Base-by-base conservation (phyloP, 1,139 yeast genomes). In the Pichia sp. region DNA sequence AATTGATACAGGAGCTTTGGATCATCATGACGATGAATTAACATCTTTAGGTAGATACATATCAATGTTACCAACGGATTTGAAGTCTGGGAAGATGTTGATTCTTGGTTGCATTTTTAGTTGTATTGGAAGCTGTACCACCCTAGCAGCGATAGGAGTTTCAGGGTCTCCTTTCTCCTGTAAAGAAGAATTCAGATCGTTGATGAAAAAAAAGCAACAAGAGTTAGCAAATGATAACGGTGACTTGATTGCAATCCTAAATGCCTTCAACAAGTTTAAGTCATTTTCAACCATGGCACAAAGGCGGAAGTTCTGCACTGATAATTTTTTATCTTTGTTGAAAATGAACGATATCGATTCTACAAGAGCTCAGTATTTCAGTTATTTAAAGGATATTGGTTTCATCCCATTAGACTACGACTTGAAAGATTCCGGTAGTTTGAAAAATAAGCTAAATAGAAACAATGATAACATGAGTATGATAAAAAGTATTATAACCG, bases 1-100 rank as follows among this genome's bases (percentile, higher is more conserved):
- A 47, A 67, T 66, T 12, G 80, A 82, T 36, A 72, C 84, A 38
- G 97, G 97, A 0, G 88, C 95, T 2, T 59, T 89, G 37, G 66
- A 65, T 10, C 15, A 19, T 12, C 26, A 25, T 18, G 62, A 65
- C 20, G 83, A 74, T 36, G 66, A 66, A 2, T 65, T 91, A 35
- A 82, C 97, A 0, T 74, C 83, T 40, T 64, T 91, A 33, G 98
- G 98, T n/a, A 72, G 69, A 42, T 88, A 82, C 54, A 67, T 89
- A 34, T 82, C 96, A 0, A 67, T 79, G 53, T 67, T 91, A 44
- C 97, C 97, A 0, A 75, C 95, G 9, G 97, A 91, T 60, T 72
- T 91, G 36, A 79, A 76, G 45, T 82, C 88, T 43, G 96, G 95
- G 6, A 91, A 91, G 55, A 61, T 89, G 38, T 64, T 91, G 37